Evolutionary conservation across 2,329 filamentous ascomycete species (phyloP), one percentile per base, ranked within the genome.

Genomic region (Sclerotinia spermophila): DNA sequence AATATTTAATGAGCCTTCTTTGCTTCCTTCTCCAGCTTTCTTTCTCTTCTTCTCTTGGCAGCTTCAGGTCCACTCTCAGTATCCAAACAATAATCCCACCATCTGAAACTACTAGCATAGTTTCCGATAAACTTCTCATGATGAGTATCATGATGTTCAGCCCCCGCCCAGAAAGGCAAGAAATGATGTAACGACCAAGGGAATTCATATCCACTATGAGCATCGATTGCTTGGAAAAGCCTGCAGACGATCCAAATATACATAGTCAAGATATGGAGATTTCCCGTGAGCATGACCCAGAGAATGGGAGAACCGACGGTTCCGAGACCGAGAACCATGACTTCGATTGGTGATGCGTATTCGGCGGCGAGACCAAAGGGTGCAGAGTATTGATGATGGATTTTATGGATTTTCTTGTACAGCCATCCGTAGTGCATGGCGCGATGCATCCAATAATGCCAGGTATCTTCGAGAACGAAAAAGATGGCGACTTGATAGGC

Each of bases 81-180:
- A 82, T 97, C 94, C 76, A 98, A 86, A 77, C 90, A 81, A 81
- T 92, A 97, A 84, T 99, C 96, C 96, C 96, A 99, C 96, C 96
- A 99, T 82, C 95, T 89, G 89, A 99, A 99, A 85, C 93, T 97
- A 80, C 94, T 97, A 67, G 95, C 86, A 81, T 98, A 99, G 86
- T 99, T 99, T 77, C 96, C 96, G 74, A 99, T 94, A 84, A 99
- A 99, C 81, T 94, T 93, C 85, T 99, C 96, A 84, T 99, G 96
- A 84, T 99, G 96, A 59, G 94, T 85, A 79, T 99, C 96, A 84
- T 99, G 96, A 84, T 98, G 95, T 77, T 97, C 90, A 69, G 96
- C 96, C 73, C 96, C 96, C 69, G 95, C 95, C 96, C 96, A 99
- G 88, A 99, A 94, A 48, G 96, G 96, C 67, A 99, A 84, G 86